Evolutionary conservation across 306 rosid species (phyloP).

Genomic region (Myrica gale): DNA sequence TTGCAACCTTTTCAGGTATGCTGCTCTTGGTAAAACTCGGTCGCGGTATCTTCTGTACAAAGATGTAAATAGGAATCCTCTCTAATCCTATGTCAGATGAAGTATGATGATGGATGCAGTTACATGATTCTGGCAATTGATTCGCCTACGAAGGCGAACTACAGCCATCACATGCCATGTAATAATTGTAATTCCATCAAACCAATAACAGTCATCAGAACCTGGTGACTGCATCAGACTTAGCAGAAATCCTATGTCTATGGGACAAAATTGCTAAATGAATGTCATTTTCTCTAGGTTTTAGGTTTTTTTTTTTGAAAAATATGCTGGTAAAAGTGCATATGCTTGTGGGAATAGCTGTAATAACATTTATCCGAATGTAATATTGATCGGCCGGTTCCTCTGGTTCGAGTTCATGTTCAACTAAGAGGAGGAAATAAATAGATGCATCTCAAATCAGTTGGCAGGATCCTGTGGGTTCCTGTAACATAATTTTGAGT

Average conservation of each 20-base stretch:
- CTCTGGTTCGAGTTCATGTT: neutral
- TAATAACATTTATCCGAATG: no score
- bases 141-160: neutral
- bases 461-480: neutral
- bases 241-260: neutral
- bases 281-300: neutral
- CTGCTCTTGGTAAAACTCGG: constrained; percentile 78
- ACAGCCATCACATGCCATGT: neutral
- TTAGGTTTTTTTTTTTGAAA: neutral
- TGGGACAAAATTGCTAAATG: neutral
- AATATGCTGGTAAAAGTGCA: neutral
- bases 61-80: constrained; percentile 76
- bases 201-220: neutral
- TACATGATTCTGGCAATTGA: neutral
- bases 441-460: neutral
- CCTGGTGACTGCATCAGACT: neutral
- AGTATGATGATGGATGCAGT: constrained; percentile 14
- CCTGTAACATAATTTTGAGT: neutral
- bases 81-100: constrained; percentile 34
- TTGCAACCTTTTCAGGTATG: constrained; percentile 66
- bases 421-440: neutral
- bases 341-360: neutral
- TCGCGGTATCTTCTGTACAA: constrained; percentile 89
- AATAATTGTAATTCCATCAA: no score
- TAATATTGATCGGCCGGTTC: neutral